Base-by-base conservation (phyloP, 1,139 yeast species). In the Scheffersomyces cryptocercus region DNA sequence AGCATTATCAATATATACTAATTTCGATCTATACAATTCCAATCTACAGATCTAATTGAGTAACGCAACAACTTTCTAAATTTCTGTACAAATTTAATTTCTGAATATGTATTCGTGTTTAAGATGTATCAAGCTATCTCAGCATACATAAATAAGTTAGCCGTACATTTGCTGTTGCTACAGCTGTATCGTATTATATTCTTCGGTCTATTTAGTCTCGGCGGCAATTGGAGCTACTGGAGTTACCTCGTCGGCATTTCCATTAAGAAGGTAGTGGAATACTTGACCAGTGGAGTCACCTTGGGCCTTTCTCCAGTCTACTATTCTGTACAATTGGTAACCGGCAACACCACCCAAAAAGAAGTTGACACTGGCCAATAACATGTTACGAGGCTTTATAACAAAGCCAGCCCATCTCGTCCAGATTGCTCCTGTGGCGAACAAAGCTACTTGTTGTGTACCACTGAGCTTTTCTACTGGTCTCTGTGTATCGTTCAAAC, bases 361-460 rank as follows among this genome's bases (percentile, higher is more conserved):
- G 76, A 90, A 89, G 70, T 93, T 93, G 47, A 93, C 99, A 29
- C 95, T 83, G 4, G 98, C 99, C 55, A 93, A 77, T 48, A 93
- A 73, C 54, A 79, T 76, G 70, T 93, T 93, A 68, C 88, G 85
- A 42, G 99, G 99, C 56, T 74, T 83, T 62, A 93, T 93, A 50
- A 90, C 95, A 67, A 90, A 81, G 2, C 78, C 79, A 29, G 97
- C 91, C 99, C 99, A 93, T 65, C 99, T 83, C 37, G 99, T 93
- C 99, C 99, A 93, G 58, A 93, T 90, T 43, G 81, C 82, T 45
- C 98, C 99, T 1, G 99, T 93, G 39, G 93, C 93, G 56, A 88
- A 78, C 47, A 93, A 75, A 0, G 99, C 96, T 49, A 86, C 64
- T 64, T 88, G 96, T 67, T 93, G 99, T 28, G 97, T 85, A 45